These are phyloP conservation scores for Pseudogymnoascus sp. DNA, from an alignment of 2,329 filamentous ascomycete genomes.

Conservation along the genomic window DNA sequence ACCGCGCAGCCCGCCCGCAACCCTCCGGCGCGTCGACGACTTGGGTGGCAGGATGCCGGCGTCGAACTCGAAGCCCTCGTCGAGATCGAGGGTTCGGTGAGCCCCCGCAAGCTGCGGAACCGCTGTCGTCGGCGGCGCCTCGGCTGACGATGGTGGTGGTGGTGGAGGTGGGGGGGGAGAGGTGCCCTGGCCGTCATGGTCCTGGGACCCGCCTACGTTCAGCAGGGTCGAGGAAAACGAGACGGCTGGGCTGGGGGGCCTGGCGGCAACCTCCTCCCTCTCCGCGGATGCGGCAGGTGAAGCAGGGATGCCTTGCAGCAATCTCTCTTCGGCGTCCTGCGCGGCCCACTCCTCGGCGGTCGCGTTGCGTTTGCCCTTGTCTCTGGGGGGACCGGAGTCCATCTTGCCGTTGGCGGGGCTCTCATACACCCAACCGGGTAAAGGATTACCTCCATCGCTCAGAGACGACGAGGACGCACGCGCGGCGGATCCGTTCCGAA, in stretches of 20 bases:
- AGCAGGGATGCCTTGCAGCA: background rate
- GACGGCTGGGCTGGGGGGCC: background rate
- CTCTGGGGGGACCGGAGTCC: constrained; percentile 1
- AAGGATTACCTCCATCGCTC: background rate
- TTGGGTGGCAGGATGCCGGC: background rate
- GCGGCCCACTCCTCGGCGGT: background rate
- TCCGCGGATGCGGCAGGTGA: background rate
- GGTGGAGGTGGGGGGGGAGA: background rate
- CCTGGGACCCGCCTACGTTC: background rate
- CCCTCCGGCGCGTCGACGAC: background rate
- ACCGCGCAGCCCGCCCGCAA: background rate
- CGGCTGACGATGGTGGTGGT: background rate
- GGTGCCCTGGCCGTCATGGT: background rate
- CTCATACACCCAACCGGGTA: background rate
- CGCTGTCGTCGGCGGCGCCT: background rate
- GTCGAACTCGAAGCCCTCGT: background rate
- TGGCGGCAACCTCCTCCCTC: background rate
- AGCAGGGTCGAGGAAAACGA: background rate
- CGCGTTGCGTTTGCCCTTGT: background rate
- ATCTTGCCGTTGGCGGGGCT: background rate
- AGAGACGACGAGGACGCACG: background rate
- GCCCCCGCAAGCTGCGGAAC: background rate
- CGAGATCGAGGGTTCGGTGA: background rate
- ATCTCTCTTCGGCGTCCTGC: background rate
- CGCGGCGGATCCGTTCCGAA: background rate